phyloP scores from a whole-genome alignment of 495 filamentous ascomycete species.

The Daldinia loculata region DNA sequence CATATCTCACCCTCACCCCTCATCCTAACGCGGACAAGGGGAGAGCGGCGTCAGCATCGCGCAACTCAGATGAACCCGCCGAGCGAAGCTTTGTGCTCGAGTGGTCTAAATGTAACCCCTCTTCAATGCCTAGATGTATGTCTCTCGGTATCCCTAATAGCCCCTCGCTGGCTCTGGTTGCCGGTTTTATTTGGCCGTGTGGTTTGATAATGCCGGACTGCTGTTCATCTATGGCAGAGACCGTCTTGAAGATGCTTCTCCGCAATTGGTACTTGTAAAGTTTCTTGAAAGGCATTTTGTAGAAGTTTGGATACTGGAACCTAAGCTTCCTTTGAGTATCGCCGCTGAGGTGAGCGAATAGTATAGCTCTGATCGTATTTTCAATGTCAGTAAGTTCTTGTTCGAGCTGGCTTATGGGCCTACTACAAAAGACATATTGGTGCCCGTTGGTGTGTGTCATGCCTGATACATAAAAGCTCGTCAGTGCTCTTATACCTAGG shows the following conservation, averaged over 20 bases:
- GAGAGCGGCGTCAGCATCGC: slow-evolving; percentile 5
- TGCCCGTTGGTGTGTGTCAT: neutral
- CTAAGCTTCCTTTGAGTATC: slow-evolving; percentile 27
- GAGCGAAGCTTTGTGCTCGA: slow-evolving; percentile 8
- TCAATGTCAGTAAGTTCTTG: slow-evolving; percentile 12
- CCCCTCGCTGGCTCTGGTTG: slow-evolving; percentile 3
- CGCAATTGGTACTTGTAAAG: slow-evolving; percentile 33
- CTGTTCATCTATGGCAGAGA: slow-evolving; percentile 8
- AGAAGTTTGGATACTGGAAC: slow-evolving; percentile 22
- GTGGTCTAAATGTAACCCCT: neutral
- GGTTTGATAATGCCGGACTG: slow-evolving; percentile 6
- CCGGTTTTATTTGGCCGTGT: slow-evolving; percentile 15
- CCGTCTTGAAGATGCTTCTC: neutral
- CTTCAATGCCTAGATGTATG: slow-evolving; percentile 4
- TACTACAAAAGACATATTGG: neutral
- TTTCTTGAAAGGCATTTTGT: slow-evolving; percentile 25
- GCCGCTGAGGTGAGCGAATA: slow-evolving; percentile 27
- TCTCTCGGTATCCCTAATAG: neutral
- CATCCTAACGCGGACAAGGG: slow-evolving; percentile 24
- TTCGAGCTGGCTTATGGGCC: slow-evolving; percentile 17
- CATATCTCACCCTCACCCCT: slow-evolving; percentile 28
- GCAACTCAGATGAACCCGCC: slow-evolving; percentile 8
- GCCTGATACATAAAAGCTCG: slow-evolving; percentile 17
- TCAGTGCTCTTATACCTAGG: slow-evolving; percentile 22
- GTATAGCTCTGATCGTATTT: slow-evolving; percentile 19